Evolutionary conservation across 2,329 filamentous ascomycete genomes (phyloP).

Genomic region (Colletotrichum gigasporum): DNA sequence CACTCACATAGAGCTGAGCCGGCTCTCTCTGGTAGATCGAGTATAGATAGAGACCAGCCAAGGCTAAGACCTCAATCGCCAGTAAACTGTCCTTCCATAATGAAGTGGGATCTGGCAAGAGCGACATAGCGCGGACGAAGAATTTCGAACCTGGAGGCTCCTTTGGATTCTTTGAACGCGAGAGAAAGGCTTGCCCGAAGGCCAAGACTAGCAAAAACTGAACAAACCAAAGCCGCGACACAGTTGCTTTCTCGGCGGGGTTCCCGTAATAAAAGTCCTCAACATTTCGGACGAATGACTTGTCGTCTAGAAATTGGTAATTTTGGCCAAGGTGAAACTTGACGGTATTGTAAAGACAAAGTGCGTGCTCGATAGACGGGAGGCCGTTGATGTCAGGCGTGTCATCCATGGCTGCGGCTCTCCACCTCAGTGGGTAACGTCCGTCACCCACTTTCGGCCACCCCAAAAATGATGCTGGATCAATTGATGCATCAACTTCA

Average conservation of each 20-base stretch:
- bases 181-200: constrained; percentile 35
- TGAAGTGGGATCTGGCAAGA: constrained; percentile 45
- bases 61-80: constrained; percentile 47
- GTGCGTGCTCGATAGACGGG: constrained; percentile 44
- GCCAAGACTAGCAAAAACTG: constrained; percentile 38
- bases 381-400: constrained; percentile 43
- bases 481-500: no score
- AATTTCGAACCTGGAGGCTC: constrained; percentile 41
- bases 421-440: constrained; percentile 41
- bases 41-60: constrained; percentile 48
- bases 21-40: constrained; percentile 47
- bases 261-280: constrained; percentile 38
- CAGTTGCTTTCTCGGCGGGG: constrained; percentile 30
- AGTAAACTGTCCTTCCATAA: constrained; percentile 48
- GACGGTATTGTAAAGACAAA: constrained; percentile 45
- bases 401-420: constrained; percentile 26
- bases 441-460: no score
- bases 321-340: constrained; percentile 49
- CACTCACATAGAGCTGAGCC: constrained; percentile 37
- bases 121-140: constrained; percentile 45
- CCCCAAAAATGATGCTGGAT: no score
- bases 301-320: constrained; percentile 47
- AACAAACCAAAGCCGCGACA: constrained; percentile 38
- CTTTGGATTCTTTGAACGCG: constrained; percentile 8
- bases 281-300: constrained; percentile 39